phyloP scores from a whole-genome alignment of 495 filamentous ascomycete species.

The Neurospora terricola region DNA sequence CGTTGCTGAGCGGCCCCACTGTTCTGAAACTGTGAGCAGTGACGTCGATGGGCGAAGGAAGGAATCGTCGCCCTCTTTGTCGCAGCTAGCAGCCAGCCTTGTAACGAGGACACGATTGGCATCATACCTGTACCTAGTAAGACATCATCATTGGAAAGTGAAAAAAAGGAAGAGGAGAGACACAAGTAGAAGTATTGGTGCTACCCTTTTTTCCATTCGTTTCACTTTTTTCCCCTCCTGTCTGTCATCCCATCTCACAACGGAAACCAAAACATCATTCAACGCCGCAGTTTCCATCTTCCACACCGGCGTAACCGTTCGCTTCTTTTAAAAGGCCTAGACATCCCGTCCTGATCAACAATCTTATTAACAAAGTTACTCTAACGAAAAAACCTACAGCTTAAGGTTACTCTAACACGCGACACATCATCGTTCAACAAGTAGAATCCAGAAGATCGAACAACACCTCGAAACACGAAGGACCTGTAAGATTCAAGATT shows the following conservation, averaged over 20 bases:
- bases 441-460: not conserved
- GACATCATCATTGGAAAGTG: not conserved
- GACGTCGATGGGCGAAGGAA: not conserved
- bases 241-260: not conserved
- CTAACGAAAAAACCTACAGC: not conserved
- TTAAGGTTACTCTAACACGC: not conserved
- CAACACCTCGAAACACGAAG: not conserved
- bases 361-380: not conserved
- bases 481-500: not conserved
- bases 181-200: not conserved
- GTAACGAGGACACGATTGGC: not conserved
- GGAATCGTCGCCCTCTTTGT: not conserved
- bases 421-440: not conserved
- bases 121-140: not conserved
- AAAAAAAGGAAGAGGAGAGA: not conserved
- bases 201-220: not conserved
- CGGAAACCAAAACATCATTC: not conserved
- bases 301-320: not conserved
- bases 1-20: not conserved
- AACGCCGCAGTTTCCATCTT: not conserved
- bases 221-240: not conserved
- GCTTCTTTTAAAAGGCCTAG: not conserved
- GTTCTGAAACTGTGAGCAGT: not conserved
- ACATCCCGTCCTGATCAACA: not conserved
- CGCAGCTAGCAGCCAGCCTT: not conserved